Evolutionary conservation across 1,139 yeast genomes (phyloP).

Genomic region (Dujonia santamariae): DNA sequence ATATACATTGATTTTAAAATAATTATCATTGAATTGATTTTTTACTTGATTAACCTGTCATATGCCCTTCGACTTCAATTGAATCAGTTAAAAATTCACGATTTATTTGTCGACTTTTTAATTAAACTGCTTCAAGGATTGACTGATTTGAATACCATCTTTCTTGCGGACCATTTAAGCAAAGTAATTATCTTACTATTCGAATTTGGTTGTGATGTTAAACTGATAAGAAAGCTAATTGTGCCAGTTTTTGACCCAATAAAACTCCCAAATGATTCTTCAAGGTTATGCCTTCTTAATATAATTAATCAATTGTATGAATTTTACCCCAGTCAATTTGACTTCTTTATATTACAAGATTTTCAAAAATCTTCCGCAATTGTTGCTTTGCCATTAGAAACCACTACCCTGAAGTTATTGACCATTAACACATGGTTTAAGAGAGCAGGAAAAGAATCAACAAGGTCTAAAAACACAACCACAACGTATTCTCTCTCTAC

Average conservation of each 20-base stretch:
- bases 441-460: not conserved
- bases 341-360: conserved; percentile 28
- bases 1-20: conserved; percentile 29
- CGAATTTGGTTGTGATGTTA: conserved; percentile 36
- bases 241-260: conserved; percentile 15
- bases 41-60: conserved; percentile 20
- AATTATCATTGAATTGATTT: conserved; percentile 27
- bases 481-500: conserved; percentile 10
- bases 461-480: not conserved
- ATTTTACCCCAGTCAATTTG: conserved; percentile 27
- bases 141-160: too few relatives aligned
- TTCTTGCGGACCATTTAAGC: conserved; percentile 19
- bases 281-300: conserved; percentile 21
- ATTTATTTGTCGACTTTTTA: conserved; percentile 19
- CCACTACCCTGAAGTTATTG: conserved; percentile 16
- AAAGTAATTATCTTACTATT: conserved; percentile 25
- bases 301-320: conserved; percentile 22
- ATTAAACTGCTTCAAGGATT: conserved; percentile 10
- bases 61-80: conserved; percentile 26
- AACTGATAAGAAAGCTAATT: conserved; percentile 19
- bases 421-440: conserved; percentile 40
- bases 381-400: conserved; percentile 24
- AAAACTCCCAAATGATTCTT: conserved; percentile 4
- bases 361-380: conserved; percentile 14
- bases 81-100: conserved; percentile 17